Conservation (phyloP, 2,329 filamentous ascomycete species). For the Aspergillus hortae region DNA sequence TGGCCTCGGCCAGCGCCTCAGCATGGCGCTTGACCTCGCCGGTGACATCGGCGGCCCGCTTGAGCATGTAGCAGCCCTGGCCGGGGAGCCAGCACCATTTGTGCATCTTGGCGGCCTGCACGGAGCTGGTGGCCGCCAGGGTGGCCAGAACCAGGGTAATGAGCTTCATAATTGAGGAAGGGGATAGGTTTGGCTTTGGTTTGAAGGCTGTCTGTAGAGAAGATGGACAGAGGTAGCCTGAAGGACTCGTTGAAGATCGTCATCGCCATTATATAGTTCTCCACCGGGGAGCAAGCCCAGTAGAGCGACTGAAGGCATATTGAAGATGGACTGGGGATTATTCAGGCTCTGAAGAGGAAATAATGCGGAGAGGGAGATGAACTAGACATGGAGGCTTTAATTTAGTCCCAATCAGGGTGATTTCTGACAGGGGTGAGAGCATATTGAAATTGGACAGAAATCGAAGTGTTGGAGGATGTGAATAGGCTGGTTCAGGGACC, state of each 20-base stretch:
- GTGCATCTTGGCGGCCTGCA: conserved; percentile 27
- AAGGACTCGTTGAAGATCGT: background rate
- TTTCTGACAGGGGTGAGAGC: background rate
- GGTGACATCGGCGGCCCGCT: conserved; percentile 24
- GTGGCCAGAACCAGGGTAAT: conserved; percentile 40
- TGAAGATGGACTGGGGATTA: no score
- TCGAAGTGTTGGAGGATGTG: background rate
- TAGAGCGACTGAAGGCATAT: no score
- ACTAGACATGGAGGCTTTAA: no score
- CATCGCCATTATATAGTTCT: no score
- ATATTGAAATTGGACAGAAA: background rate
- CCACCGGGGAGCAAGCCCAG: no score
- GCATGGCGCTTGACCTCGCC: conserved; percentile 30
- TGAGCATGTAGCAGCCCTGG: conserved; percentile 27
- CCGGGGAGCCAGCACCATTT: conserved; percentile 28
- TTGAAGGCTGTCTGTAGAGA: background rate
- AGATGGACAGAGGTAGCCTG: background rate
- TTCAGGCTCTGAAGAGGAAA: no score
- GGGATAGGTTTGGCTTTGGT: background rate
- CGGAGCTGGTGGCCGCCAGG: conserved; percentile 35
- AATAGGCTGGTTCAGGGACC: no score
- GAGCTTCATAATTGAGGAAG: conserved; percentile 44
- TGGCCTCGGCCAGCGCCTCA: conserved; percentile 30
- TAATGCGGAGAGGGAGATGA: no score
- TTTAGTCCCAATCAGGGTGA: background rate